Conservation (phyloP, 164 flowering plant species). For the Platanus orientalis region DNA sequence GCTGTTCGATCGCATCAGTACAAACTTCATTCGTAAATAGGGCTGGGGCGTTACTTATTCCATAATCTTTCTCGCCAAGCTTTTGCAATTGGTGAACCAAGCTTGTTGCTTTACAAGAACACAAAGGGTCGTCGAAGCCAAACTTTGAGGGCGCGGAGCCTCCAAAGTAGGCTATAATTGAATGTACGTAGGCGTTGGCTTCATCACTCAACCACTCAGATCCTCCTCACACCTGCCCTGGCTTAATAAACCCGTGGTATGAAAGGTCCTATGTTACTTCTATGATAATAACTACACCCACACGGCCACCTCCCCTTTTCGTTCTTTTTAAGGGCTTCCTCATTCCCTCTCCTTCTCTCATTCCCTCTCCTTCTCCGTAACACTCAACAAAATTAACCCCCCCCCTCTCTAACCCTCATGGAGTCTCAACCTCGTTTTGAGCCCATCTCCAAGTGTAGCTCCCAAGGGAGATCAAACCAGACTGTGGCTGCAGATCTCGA, state of each 20-base stretch:
- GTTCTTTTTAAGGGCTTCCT: neutral
- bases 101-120: no score
- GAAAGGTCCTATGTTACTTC: no score
- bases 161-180: slow-evolving; percentile 41
- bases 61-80: no score
- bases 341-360: neutral
- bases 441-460: slow-evolving; percentile 45
- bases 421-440: slow-evolving; percentile 33
- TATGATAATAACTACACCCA: no score
- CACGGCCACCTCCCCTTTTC: neutral
- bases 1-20: no score
- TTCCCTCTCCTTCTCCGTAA: slow-evolving; percentile 7
- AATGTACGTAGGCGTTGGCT: slow-evolving; percentile 30
- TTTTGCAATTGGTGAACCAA: no score
- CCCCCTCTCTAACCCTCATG: slow-evolving; percentile 22
- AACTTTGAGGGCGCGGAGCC: slow-evolving; percentile 4
- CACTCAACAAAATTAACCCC: neutral
- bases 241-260: slow-evolving; percentile 5
- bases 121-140: no score
- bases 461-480: slow-evolving; percentile 44
- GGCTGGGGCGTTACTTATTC: no score
- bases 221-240: slow-evolving; percentile 17
- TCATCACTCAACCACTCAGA: slow-evolving; percentile 38
- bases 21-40: no score
- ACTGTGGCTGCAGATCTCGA: slow-evolving; percentile 72